Evolutionary conservation across 148 eudicot species (phyloP), one percentile per base, ranked within the genome.

Genomic region (Pouteria glomerata): DNA sequence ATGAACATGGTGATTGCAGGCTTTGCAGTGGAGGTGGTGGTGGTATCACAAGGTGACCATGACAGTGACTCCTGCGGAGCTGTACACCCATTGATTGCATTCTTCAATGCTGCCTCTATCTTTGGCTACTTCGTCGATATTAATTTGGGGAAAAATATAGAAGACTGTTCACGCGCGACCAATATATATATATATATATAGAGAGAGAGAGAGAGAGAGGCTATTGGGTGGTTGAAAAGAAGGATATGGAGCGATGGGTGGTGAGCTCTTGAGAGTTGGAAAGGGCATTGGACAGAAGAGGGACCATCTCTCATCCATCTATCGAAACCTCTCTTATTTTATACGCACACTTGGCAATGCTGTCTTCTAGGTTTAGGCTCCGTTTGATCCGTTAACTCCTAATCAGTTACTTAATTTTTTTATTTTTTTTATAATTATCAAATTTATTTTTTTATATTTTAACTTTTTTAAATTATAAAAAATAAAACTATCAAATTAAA

Each of bases 241-340:
- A 1, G 14, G 12, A 3, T 51, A 1, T 3, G 24, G 56, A 10
- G 51, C 23, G 23, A 6, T 18, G 55, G 37, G 55, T 45, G n/a
- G 50, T 0, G 48, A 64, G 44, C 83, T 73, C 51, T 80, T 73
- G 41, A 1, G 56, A 69, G 50, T 48, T 29, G 41, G 42, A 80
- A 80, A 68, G 72, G 83, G 59, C 83, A 73, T 61, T 63, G 51
- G 48, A 13, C 5, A 44, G 48, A 10, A n/a, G n/a, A n/a, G n/a
- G n/a, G n/a, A n/a, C n/a, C n/a, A n/a, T n/a, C n/a, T n/a, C n/a
- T n/a, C n/a, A n/a, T n/a, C n/a, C n/a, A n/a, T n/a, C n/a, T n/a
- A n/a, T n/a, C n/a, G n/a, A n/a, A 39, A 39, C 44, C 44, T 39
- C 8, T 39, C 8, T 39, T 39, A 39, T n/a, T n/a, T n/a, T n/a